These are phyloP conservation scores for Penicillium sp. DNA, from an alignment of 2,329 filamentous ascomycete genomes.

Conservation along the genomic window DNA sequence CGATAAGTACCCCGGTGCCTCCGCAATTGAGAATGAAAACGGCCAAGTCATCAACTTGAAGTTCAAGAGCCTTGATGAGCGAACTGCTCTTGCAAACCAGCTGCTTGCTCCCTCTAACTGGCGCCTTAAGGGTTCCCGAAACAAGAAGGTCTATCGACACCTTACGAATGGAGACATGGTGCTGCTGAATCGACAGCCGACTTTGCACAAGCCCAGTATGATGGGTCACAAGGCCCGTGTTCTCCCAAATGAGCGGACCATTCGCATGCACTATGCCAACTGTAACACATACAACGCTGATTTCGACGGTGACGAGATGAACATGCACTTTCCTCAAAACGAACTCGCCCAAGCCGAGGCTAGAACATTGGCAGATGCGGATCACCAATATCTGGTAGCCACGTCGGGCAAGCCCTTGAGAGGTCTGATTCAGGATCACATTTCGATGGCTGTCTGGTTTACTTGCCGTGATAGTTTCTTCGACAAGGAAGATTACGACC, in stretches of 20 bases:
- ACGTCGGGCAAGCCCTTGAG: constrained; percentile 91
- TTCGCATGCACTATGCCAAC: constrained; percentile 99
- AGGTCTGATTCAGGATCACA: constrained; percentile 97
- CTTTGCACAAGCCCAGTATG: constrained; percentile 89
- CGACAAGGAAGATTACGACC: constrained; percentile 83
- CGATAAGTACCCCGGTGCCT: constrained; percentile 90
- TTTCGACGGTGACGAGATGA: constrained; percentile 99
- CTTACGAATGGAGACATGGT: constrained; percentile 96
- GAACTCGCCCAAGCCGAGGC: constrained; percentile 93
- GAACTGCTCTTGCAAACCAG: constrained; percentile 87
- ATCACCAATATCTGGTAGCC: constrained; percentile 94
- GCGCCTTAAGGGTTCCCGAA: constrained; percentile 73
- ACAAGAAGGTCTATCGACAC: constrained; percentile 97
- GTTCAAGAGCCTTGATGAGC: constrained; percentile 85
- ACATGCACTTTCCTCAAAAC: constrained; percentile 99
- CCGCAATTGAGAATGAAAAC: constrained; percentile 93
- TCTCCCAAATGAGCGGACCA: constrained; percentile 90
- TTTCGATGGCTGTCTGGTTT: constrained; percentile 89
- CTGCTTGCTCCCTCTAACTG: constrained; percentile 82
- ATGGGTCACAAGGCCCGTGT: constrained; percentile 97
- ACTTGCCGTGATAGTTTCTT: constrained; percentile 94
- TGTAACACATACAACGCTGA: constrained; percentile 99
- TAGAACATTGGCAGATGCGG: constrained; percentile 89
- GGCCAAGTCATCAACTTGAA: constrained; percentile 87
- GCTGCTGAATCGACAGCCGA: constrained; percentile 98